Evolutionary conservation across 1,284 basidiomycete genomes (phyloP).

Genomic region (Tylopilus microsporus): DNA sequence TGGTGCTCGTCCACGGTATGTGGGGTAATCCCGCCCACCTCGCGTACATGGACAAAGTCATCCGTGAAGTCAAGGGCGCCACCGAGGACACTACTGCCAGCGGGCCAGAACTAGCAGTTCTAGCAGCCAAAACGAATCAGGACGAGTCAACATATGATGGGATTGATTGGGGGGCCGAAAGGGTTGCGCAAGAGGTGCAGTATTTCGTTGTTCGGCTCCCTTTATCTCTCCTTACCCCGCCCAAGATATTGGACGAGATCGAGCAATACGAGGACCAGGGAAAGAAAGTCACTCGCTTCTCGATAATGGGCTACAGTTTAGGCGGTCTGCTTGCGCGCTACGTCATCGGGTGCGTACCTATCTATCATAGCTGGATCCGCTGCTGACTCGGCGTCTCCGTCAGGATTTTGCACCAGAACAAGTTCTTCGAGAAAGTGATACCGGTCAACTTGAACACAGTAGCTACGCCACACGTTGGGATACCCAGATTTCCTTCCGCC

Average conservation of each 20-base stretch:
- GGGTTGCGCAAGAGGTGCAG: slow-evolving; percentile 60
- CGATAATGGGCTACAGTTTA: slow-evolving; percentile 74
- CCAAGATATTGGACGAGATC: slow-evolving; percentile 51
- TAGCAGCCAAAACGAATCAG: slow-evolving; percentile 49
- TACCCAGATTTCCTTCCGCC: slow-evolving; percentile 54
- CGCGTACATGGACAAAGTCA: slow-evolving; percentile 41
- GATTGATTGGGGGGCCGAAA: slow-evolving; percentile 69
- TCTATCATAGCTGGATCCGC: too few relatives aligned
- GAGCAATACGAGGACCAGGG: slow-evolving; percentile 49
- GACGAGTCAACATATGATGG: slow-evolving; percentile 68
- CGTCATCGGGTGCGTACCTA: slow-evolving; percentile 55
- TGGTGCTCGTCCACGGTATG: slow-evolving; percentile 79
- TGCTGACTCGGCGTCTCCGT: background rate
- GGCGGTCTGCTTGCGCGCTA: slow-evolving; percentile 80
- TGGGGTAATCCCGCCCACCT: slow-evolving; percentile 71
- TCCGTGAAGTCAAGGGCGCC: slow-evolving; percentile 35
- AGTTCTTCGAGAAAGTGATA: slow-evolving; percentile 63
- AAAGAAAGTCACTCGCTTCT: slow-evolving; percentile 59
- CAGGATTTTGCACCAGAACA: slow-evolving; percentile 60
- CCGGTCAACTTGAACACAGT: slow-evolving; percentile 80
- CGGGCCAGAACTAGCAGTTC: slow-evolving; percentile 41
- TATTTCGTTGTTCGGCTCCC: background rate
- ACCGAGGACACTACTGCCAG: background rate
- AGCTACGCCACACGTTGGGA: slow-evolving; percentile 78
- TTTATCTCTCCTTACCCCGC: slow-evolving; percentile 6